Evolutionary conservation across 306 rosid genomes (phyloP).

Genomic region (Potentilla sterilis): DNA sequence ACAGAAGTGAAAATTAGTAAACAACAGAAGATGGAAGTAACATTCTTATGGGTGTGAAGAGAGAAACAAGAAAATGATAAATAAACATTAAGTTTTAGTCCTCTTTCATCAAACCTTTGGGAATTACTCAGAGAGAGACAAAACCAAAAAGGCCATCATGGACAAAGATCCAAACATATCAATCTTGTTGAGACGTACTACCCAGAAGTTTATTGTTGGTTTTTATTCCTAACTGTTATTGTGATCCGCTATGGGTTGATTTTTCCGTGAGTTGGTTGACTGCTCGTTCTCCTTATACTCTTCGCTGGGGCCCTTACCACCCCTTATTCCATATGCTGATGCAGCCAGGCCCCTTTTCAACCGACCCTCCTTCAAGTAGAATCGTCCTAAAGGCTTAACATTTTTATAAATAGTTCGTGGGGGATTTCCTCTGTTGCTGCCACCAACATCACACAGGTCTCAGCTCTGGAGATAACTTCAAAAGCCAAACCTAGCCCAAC

Average conservation of each 20-base stretch:
- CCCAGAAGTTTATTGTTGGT: too few relatives aligned
- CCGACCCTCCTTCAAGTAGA: not conserved
- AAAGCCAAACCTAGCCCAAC: too few relatives aligned
- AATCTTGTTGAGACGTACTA: too few relatives aligned
- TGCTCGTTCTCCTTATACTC: not conserved
- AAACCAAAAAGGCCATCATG: too few relatives aligned
- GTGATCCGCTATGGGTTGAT: not conserved
- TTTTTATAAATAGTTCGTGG: too few relatives aligned
- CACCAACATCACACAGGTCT: too few relatives aligned
- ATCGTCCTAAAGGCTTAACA: too few relatives aligned
- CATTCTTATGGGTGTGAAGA: not conserved
- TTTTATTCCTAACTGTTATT: too few relatives aligned
- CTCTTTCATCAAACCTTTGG: not conserved
- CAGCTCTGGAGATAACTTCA: too few relatives aligned
- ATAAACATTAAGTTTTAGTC: not conserved
- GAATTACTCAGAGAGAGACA: too few relatives aligned
- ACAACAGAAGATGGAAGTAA: not conserved
- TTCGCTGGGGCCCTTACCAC: not conserved
- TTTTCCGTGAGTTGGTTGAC: not conserved
- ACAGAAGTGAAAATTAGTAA: conserved; percentile 14
- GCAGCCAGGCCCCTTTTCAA: conserved; percentile 1
- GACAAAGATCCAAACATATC: too few relatives aligned
- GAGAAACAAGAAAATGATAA: not conserved
- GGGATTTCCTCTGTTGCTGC: too few relatives aligned
- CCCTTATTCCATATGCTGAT: not conserved